Evolutionary conservation across 1,284 basidiomycete species (phyloP), one percentile per base, ranked within the genome.

Genomic region (Inonotus hispidus): DNA sequence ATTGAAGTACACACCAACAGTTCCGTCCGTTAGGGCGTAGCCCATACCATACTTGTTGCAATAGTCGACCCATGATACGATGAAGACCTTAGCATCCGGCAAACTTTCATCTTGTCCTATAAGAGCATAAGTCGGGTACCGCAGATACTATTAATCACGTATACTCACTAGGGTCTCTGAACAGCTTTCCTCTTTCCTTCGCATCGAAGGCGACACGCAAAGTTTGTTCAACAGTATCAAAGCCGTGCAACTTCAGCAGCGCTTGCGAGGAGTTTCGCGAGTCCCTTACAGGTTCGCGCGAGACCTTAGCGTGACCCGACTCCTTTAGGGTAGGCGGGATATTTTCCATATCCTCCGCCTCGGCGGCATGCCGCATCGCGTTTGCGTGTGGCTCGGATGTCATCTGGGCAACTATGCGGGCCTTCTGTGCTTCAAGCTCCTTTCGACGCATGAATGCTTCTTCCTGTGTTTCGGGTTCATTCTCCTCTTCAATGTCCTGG

Each of bases 1-100:
- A 69, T 98, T 97, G 77, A 98, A 98, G 74, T 98, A 88, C 21
- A 98, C 92, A 7, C 94, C 94, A 29, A 98, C 89, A 1, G 92
- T 90, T 2, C 96, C 95, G 71, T 99, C 95, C 32, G 92, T 95
- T 69, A 99, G 79, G 1, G 93, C 93, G 72, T 98, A 98, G 1
- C 95, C 97, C 86, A 98, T 95, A 10, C 96, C 97, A 74, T 98
- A 99, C 77, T 97, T 97, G 73, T 95, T 93, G 72, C 92, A 95
- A 72, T 98, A 98, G 74, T 99, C 96, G 52, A 98, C 90, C 96
- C 96, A 99, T 8, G 92, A 93, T 1, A 92, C 92, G 66, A 99
- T 93, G 74, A 98, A 99, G 14, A 96, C 88, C 58, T 80, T 82
- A 43, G 95, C 92, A 13, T 86, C 80, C 0, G 82, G 81, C 3